A percentile compares a stretch with the other conserved stretches of the same genome.
These are phyloP conservation scores for Kwoniella bestiolae DNA, from an alignment of 768 basidiomycete genomes.

Conservation along the genomic window DNA sequence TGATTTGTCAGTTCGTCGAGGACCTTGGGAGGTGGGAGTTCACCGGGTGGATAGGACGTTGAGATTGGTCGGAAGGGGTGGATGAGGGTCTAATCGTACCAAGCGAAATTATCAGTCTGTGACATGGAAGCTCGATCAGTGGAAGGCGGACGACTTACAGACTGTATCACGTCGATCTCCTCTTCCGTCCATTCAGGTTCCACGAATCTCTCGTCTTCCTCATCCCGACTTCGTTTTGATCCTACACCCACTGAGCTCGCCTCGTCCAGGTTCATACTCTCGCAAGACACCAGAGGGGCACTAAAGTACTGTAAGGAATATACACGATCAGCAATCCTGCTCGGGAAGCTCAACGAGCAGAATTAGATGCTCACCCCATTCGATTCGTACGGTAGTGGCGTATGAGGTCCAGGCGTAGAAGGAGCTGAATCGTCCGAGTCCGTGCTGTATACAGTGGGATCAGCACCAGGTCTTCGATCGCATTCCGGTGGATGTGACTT, in stretches of 20 bases:
- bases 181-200: slow-evolving; percentile 41
- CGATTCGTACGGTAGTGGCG: slow-evolving; percentile 41
- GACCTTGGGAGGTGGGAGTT: slow-evolving; percentile 47
- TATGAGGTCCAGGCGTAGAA: slow-evolving; percentile 39
- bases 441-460: background rate
- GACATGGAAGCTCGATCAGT: too few relatives aligned
- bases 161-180: slow-evolving; percentile 33
- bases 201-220: slow-evolving; percentile 24
- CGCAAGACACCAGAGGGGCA: background rate
- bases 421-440: slow-evolving; percentile 31
- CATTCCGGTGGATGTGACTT: too few relatives aligned
- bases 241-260: slow-evolving; percentile 13
- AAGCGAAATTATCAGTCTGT: too few relatives aligned
- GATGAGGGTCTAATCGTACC: slow-evolving; percentile 49
- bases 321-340: too few relatives aligned
- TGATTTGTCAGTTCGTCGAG: slow-evolving; percentile 56
- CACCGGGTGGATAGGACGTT: slow-evolving; percentile 49
- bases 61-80: slow-evolving; percentile 53
- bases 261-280: slow-evolving; percentile 12
- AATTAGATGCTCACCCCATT: slow-evolving; percentile 20
- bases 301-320: slow-evolving; percentile 5
- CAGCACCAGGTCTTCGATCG: too few relatives aligned
- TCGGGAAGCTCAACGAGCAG: too few relatives aligned
- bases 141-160: too few relatives aligned
- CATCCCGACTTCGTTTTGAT: slow-evolving; percentile 35